Base-by-base conservation (phyloP, 2,329 filamentous ascomycete species). In the Cadophora sp. region DNA sequence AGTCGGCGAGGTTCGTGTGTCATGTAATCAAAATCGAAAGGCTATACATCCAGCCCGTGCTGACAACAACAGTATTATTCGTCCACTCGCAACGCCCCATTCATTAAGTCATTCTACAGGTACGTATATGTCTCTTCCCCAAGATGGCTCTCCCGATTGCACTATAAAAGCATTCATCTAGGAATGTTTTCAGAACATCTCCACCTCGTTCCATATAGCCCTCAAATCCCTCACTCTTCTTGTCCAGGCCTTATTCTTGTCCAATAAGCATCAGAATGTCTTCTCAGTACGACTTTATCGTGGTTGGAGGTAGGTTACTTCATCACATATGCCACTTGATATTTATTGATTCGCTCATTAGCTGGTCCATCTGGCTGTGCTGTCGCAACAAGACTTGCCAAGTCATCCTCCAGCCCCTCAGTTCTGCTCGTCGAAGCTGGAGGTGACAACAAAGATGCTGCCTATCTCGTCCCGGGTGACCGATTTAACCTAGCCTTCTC, bases 351-450 rank as follows among this genome's bases (percentile, higher is more conserved):
- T 24, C 56, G n/a, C 11, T 14, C 22, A 29, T 14, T 67, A 87
- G 87, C 82, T 69, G 88, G 89, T n/a, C 85, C 89, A 1, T 83
- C 89, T 8, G 89, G 89, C 8, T 84, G 84, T 60, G 79, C 85
- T 1, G 74, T 90, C 16, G 88, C 89, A 0, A 78, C 83, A 1
- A 79, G 81, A 0, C 83, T 91, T 4, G 83, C 86, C 1, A 77
- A 80, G 22, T 79, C 84, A 0, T 46, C 80, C 0, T 80, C 80
- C 43, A 80, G 78, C 9, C 88, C 88, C 0, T 81, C 76, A 0
- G 83, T 91, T 1, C 82, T 91, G 1, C 81, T 91, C 0, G 77
- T 91, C 2, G 89, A 91, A 77, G 88, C 88, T 1, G 89, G 89
- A 12, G 72, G 69, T 1, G 72, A 74, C 8, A 85, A 88, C 59